Percentiles rank a stretch among this genome's conserved stretches.
phyloP scores from a whole-genome alignment of 495 filamentous ascomycete genomes.

The Penicillium manginii region DNA sequence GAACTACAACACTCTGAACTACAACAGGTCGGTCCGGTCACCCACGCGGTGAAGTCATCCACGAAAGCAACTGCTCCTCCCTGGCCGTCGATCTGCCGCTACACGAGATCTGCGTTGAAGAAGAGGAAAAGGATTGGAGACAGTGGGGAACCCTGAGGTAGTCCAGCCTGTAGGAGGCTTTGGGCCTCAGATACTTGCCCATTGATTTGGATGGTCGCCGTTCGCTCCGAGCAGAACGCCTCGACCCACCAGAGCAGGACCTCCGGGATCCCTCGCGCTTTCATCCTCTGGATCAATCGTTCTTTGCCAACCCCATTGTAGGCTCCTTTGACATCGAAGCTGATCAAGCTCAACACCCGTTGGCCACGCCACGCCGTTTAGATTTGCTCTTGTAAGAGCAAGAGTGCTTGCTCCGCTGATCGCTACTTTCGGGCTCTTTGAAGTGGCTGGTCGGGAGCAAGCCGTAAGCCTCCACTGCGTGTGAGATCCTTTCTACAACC shows the following conservation, averaged over 20 bases:
- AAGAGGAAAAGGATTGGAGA: conserved; percentile 38
- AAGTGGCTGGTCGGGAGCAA: conserved; percentile 12
- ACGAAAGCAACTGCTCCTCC: conserved; percentile 24
- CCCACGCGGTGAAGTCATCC: conserved; percentile 29
- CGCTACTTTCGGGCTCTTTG: conserved; percentile 11
- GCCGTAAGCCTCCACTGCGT: conserved; percentile 27
- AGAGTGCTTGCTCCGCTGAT: conserved; percentile 27
- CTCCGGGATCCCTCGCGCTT: conserved; percentile 33
- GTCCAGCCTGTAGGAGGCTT: conserved; percentile 20
- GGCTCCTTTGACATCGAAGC: conserved; percentile 48
- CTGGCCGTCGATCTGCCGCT: conserved; percentile 24
- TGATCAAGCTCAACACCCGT: conserved; percentile 35
- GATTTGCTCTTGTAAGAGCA: conserved; percentile 32
- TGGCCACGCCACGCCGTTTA: conserved; percentile 25
- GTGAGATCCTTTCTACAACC: conserved; percentile 31
- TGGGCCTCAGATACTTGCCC: conserved; percentile 17
- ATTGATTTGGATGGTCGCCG: conserved; percentile 18
- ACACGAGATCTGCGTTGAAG: conserved; percentile 36
- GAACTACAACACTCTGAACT: no score
- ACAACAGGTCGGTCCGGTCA: conserved; percentile 16
- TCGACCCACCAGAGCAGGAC: conserved; percentile 35
- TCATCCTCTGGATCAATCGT: conserved; percentile 36
- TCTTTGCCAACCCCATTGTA: conserved; percentile 44
- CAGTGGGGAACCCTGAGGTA: conserved; percentile 35
- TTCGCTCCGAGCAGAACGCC: conserved; percentile 33